phyloP scores from a whole-genome alignment of 1,284 basidiomycete genomes.

The Ganoderma boninense region DNA sequence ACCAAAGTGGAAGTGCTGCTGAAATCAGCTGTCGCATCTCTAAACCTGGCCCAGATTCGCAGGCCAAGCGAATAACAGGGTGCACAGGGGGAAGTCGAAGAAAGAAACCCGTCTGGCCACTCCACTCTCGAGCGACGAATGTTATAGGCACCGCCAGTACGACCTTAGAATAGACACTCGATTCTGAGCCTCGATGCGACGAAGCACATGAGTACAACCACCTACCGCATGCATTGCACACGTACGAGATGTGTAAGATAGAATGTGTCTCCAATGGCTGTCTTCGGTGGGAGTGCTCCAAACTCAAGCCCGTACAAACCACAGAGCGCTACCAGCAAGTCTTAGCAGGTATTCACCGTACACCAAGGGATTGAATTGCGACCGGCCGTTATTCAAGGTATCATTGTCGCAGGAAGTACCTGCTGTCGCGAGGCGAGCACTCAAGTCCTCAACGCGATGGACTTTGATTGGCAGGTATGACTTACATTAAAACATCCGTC shows the following conservation, averaged over 20 bases:
- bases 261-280: not conserved
- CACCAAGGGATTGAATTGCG: not conserved
- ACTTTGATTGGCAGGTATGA: not conserved
- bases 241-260: not conserved
- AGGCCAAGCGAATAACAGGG: not conserved
- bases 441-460: not conserved
- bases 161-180: not conserved
- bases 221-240: not conserved
- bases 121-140: not conserved
- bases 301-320: not conserved
- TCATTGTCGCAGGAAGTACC: not conserved
- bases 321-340: not conserved
- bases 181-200: too few species aligned
- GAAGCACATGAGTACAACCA: conserved; percentile 5
- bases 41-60: not conserved
- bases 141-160: not conserved
- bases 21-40: not conserved
- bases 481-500: not conserved
- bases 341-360: not conserved
- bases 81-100: not conserved
- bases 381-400: not conserved
- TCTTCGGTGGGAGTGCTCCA: not conserved
- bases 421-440: not conserved
- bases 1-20: not conserved
- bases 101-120: not conserved